Base-by-base conservation (phyloP, 176 grass and related monocot species). In the Pharus latifolius region DNA sequence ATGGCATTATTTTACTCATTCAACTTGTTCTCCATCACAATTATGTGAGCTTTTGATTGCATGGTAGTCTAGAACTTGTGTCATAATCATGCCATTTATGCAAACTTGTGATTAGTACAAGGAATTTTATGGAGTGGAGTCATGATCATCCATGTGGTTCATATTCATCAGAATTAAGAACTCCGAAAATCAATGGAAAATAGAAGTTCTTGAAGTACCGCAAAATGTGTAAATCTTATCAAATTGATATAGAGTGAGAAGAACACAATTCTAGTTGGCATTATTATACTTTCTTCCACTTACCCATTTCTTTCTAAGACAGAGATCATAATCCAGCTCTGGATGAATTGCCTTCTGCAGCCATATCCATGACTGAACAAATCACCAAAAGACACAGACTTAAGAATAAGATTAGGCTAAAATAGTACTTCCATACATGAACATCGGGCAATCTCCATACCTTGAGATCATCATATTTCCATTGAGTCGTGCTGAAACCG, bases 271-370 rank as follows among this genome's bases (percentile, higher is more conserved):
- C 18, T 38, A 33, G 13, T 16, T 47, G 38, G 17, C 26, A 18
- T 56, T 59, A 46, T 14, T 33, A 4, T 40, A 28, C 3, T n/a
- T 57, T 40, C 25, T 59, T 54, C 11, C 54, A 75, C 94, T 82
- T 83, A 97, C 94, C 94, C 89, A 91, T 91, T 91, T 99, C 75
- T 99, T 93, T 72, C 75, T 88, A 63, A 85, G 67, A 55, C 69
- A 82, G 19, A 85, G 62, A 82, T 98, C 90, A 49, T 98, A 98
- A 54, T 98, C 87, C 74, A 99, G 67, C 60, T 94, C 95, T 28
- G 95, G 95, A 60, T 99, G 95, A 76, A 99, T 94, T 63, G 95
- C 87, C 78, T 99, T 99, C 78, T 99, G 95, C 65, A 99, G 62
- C 95, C 90, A 94, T 86, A 99, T 91, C 90, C 90, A 99, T 63